These are phyloP conservation scores for Colletotrichum lini DNA, from an alignment of 2,329 filamentous ascomycete species.

Conservation along the genomic window DNA sequence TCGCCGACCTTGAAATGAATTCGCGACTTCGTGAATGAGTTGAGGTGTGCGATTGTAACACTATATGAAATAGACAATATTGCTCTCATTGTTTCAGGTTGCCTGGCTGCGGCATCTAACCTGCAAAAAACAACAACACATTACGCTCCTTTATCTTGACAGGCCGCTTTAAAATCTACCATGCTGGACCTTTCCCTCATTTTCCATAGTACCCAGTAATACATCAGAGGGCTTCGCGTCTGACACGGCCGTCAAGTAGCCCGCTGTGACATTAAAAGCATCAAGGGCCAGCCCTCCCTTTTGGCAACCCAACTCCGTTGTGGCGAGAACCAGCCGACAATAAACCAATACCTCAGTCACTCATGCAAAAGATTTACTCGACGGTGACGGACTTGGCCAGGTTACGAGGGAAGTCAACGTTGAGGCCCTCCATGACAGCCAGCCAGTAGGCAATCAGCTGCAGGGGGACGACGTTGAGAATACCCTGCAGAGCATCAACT, in stretches of 20 bases:
- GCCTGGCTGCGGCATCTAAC: constrained; percentile 36
- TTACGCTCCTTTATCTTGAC: constrained; percentile 40
- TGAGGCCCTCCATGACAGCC: constrained; percentile 93
- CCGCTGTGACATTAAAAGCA: constrained; percentile 31
- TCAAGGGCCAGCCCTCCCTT: constrained; percentile 36
- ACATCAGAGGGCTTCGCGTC: constrained; percentile 26
- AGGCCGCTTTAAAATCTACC: constrained; percentile 28
- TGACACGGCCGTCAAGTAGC: constrained; percentile 18
- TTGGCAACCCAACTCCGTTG: constrained; percentile 41
- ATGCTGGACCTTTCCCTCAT: constrained; percentile 33
- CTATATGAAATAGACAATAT: constrained; percentile 40
- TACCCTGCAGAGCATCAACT: constrained; percentile 94
- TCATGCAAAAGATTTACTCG: constrained; percentile 74
- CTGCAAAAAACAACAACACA: constrained; percentile 12
- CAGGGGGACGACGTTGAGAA: constrained; percentile 96
- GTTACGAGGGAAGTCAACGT: constrained; percentile 99
- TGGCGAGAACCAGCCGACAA: constrained; percentile 27
- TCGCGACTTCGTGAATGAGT: constrained; percentile 2
- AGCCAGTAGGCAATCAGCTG: constrained; percentile 99
- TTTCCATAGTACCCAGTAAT: constrained; percentile 38
- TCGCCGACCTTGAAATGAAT: neutral
- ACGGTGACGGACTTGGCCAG: constrained; percentile 99
- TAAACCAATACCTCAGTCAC: constrained; percentile 19
- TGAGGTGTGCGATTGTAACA: constrained; percentile 10
- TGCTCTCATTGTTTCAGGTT: constrained; percentile 41